Evolutionary conservation across 805 yeast species (phyloP).

Genomic region (Candida pseudofarinosa): DNA sequence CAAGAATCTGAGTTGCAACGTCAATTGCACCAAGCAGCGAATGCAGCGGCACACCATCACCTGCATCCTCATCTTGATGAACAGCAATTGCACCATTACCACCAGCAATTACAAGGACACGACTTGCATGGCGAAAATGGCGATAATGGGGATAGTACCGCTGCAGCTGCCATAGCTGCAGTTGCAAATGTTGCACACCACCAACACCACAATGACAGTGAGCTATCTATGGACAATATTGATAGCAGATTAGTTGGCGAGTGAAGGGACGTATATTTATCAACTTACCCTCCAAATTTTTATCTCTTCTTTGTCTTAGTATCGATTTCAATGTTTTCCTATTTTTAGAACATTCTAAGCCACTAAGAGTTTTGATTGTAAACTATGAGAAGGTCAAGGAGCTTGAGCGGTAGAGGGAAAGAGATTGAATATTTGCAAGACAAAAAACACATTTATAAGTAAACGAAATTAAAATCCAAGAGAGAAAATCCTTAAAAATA

Average conservation of each 20-base stretch:
- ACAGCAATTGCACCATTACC: conserved; percentile 23
- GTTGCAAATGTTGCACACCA: conserved; percentile 33
- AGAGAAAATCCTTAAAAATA: no score
- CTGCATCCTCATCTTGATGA: conserved; percentile 23
- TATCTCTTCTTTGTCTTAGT: no score
- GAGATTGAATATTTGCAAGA: no score
- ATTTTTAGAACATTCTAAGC: no score
- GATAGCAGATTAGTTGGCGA: conserved; percentile 44
- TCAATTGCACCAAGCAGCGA: conserved; percentile 21
- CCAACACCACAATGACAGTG: conserved; percentile 21
- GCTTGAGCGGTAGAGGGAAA: no score
- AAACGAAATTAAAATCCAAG: no score
- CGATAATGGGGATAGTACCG: conserved; percentile 18
- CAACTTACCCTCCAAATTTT: no score
- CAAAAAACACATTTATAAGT: no score
- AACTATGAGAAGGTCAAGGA: no score
- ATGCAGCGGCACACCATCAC: conserved; percentile 21
- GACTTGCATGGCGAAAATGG: conserved; percentile 16
- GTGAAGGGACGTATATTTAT: no score
- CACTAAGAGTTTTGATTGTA: no score
- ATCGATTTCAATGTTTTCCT: no score
- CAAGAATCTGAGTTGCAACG: conserved; percentile 22
- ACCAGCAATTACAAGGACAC: conserved; percentile 23
- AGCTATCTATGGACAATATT: conserved; percentile 41
- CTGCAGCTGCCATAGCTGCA: conserved; percentile 43